Conservation (phyloP, 371 early-diverging fungal species). For the Syncephalastrum racemosum region DNA sequence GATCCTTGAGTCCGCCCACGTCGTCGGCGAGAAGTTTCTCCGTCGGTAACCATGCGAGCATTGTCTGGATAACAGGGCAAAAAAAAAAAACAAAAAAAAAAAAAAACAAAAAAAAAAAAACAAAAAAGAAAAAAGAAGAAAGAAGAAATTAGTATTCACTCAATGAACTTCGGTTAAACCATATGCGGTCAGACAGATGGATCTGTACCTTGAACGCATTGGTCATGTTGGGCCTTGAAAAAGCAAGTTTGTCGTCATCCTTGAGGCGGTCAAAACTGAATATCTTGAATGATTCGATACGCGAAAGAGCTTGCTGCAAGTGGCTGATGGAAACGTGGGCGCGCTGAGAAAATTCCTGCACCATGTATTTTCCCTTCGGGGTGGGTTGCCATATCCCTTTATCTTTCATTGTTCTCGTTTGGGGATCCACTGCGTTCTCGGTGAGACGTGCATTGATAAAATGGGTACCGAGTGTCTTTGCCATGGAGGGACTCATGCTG, state of each 20-base stretch:
- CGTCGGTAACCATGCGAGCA: conserved; percentile 51
- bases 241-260: conserved; percentile 36
- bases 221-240: conserved; percentile 50
- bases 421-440: conserved; percentile 52
- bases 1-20: conserved; percentile 40
- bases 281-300: conserved; percentile 28
- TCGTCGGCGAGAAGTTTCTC: conserved; percentile 38
- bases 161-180: neutral
- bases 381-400: conserved; percentile 54
- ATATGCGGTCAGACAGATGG: neutral
- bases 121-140: too few relatives aligned
- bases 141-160: conserved; percentile 3
- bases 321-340: conserved; percentile 36
- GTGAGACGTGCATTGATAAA: conserved; percentile 57
- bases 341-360: conserved; percentile 44
- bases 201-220: conserved; percentile 42
- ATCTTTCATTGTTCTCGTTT: conserved; percentile 49
- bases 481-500: conserved; percentile 52
- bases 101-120: too few relatives aligned
- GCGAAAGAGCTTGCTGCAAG: conserved; percentile 21
- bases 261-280: conserved; percentile 35
- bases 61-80: conserved; percentile 29
- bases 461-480: conserved; percentile 53
- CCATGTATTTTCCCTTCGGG: conserved; percentile 52
- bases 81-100: too few relatives aligned